Percentiles rank a stretch among this genome's conserved stretches.
These are phyloP conservation scores for Lipomyces mesembrius DNA, from an alignment of 805 yeast species.

Conservation along the genomic window DNA sequence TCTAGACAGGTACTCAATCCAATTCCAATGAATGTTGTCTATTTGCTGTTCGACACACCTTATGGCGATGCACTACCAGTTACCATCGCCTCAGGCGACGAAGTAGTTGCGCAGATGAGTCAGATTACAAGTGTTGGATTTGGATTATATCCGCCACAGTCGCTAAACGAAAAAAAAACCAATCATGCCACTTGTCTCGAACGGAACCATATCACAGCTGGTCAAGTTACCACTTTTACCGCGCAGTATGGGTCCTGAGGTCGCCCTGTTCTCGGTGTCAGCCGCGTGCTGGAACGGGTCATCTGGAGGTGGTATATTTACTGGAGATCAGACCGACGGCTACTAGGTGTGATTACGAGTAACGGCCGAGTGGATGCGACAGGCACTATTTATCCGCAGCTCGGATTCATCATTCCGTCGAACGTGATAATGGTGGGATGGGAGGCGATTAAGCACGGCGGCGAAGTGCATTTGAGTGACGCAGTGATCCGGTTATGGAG, in stretches of 20 bases:
- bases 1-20: constrained; percentile 2
- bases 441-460: not conserved
- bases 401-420: constrained; percentile 23
- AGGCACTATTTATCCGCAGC: constrained; percentile 15
- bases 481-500: constrained; percentile 16
- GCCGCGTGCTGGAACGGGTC: constrained; percentile 33
- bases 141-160: constrained; percentile 17
- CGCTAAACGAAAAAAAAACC: not conserved
- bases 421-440: constrained; percentile 9
- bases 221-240: constrained; percentile 11
- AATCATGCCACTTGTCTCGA: constrained; percentile 13
- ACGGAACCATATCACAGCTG: constrained; percentile 14
- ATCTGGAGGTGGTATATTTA: constrained; percentile 26
- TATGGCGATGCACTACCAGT: not conserved
- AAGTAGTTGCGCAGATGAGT: not conserved
- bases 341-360: constrained; percentile 26
- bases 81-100: not conserved
- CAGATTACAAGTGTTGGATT: constrained; percentile 13
- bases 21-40: constrained; percentile 4
- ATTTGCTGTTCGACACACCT: not conserved
- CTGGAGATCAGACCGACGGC: not conserved
- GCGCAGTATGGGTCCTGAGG: not conserved
- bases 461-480: not conserved
- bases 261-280: constrained; percentile 10
- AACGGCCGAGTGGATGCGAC: constrained; percentile 14